Evolutionary conservation across 805 yeast genomes (phyloP), one percentile per base, ranked within the genome.

Genomic region (Saccharomycopsis javanensis): DNA sequence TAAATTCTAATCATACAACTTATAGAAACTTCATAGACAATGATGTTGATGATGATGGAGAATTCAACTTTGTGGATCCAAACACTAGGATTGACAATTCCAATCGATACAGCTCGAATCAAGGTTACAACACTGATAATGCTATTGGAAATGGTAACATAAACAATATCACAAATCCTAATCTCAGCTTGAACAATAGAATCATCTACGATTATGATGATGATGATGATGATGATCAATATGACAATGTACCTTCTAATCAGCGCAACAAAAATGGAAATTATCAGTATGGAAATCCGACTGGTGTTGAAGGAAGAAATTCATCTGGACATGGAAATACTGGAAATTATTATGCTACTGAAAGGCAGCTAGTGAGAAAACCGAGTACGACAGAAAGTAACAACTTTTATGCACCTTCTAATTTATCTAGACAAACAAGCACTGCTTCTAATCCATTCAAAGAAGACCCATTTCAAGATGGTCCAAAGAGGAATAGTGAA

Each of bases 121-220:
- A 27, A 25, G n/a, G 3, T 42, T 42, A 42, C 15, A 20, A 1
- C 13, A 20, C 27, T 42, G 25, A 42, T 1, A 42, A 42, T 20
- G 2, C 23, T 10, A 20, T 8, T 42, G 48, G 48, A 13, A 20
- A 20, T 23, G 48, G 18, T 18, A 13, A 15, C 16, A 25, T n/a
- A n/a, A 35, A 42, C 4, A 42, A 20, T 15, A 53, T 53, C n/a
- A 35, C 38, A 16, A 58, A 58, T 38, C 63, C 59, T 18, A 60
- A 60, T 48, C 54, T 58, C 8, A 56, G 58, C 51, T 52, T 60
- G 28, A 60, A 58, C 37, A 60, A 60, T 28, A 42, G 61, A 35
- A 58, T 60, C n/a, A 60, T 58, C 11, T 58, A 60, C 23, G 61
- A 60, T 45, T 58, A 58, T 35, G 61, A 60, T 25, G 57, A 53